Evolutionary conservation across 2,329 filamentous ascomycete genomes (phyloP), one percentile per base, ranked within the genome.

Genomic region (Fusarium nygamai): DNA sequence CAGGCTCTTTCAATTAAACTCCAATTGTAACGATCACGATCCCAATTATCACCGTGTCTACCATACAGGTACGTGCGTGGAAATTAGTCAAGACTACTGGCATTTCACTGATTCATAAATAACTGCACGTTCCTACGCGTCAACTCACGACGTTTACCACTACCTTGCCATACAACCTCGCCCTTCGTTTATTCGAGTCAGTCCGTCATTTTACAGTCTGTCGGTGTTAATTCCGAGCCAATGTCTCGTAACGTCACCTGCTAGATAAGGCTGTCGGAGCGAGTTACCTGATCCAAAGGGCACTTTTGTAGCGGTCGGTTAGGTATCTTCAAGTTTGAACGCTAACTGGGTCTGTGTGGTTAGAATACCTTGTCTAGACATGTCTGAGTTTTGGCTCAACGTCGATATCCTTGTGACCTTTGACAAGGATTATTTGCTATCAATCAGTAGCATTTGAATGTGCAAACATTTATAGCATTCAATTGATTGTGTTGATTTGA

Each of bases 21-120:
- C 19, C 17, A 24, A 22, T 31, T 33, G 4, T 33, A 31, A 54
- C 33, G 51, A 72, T 69, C 72, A 46, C 57, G 72, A 74, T 75
- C 67, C 19, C 51, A 56, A 59, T 50, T 14, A 65, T 73, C 53
- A 27, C 64, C 46, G 8, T 58, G 64, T 75, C 64, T 74, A 74
- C 71, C 39, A 48, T 29, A 50, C 20, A 20, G 33, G 57, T 59
- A 59, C 58, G 53, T 65, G 60, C 31, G 39, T 64, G 57, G 47
- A 63, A 69, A 73, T 69, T 72, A 31, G 39, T 50, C 57, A 61
- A 46, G 39, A 33, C 47, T 60, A 59, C 73, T 78, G 73, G 76
- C 43, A 78, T 78, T 76, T 44, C 16, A 41, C 33, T 77, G 66
- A 69, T 70, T 72, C 61, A 69, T 19, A 34, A 56, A 27, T 47